Conservation (phyloP, 2,329 filamentous ascomycete genomes). For the Fusarium sp. region DNA sequence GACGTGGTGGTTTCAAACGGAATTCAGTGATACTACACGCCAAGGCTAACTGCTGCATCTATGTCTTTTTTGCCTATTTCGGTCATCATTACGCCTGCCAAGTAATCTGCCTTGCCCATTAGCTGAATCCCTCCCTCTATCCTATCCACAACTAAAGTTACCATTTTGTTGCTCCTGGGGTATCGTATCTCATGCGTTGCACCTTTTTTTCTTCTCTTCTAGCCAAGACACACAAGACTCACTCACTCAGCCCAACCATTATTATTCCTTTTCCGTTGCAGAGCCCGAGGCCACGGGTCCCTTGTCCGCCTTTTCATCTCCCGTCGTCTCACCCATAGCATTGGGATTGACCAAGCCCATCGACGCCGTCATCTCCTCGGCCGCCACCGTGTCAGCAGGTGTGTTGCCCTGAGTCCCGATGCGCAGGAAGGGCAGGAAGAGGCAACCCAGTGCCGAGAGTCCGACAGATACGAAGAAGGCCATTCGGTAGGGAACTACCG, state of each 20-base stretch:
- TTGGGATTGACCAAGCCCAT: slow-evolving; percentile 25
- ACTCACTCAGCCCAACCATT: not conserved
- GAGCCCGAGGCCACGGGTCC: not conserved
- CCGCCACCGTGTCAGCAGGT: slow-evolving; percentile 13
- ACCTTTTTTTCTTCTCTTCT: not conserved
- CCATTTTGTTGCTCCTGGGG: slow-evolving; percentile 5
- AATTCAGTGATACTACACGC: not conserved
- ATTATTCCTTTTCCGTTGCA: not conserved
- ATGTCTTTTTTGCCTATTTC: not conserved
- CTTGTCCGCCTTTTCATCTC: not conserved
- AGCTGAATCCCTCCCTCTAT: slow-evolving; percentile 2
- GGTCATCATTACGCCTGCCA: not conserved
- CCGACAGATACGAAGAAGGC: slow-evolving; percentile 37
- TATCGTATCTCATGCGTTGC: not conserved
- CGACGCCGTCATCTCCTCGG: slow-evolving; percentile 12
- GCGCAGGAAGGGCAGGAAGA: slow-evolving; percentile 30
- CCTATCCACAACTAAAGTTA: not conserved
- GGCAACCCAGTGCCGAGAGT: slow-evolving; percentile 26
- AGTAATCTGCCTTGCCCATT: not conserved
- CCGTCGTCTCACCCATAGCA: not conserved
- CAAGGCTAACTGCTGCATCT: not conserved
- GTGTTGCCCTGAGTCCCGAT: slow-evolving; percentile 36
- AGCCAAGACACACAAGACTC: not conserved
- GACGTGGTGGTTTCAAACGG: not conserved
- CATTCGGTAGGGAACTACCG: slow-evolving; percentile 25